Evolutionary conservation across 257 asterid species (phyloP), one percentile per base, ranked within the genome.

Genomic region (Anisodus tanguticus): DNA sequence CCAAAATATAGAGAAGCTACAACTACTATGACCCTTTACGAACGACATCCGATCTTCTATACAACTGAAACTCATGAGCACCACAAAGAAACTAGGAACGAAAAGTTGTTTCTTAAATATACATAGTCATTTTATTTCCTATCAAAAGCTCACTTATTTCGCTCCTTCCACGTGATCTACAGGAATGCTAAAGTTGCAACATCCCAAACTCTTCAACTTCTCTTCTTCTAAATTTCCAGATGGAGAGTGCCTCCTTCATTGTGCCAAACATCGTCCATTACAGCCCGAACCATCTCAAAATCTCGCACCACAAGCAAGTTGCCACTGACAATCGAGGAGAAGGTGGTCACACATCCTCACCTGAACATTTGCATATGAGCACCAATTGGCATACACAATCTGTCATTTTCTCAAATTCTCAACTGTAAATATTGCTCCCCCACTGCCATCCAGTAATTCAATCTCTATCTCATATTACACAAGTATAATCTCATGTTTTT

Each of bases 141-240:
- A 66, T 66, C 9, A 9, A 31, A 66, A 66, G 47, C 72, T 66
- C 35, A 16, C 47, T 66, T 31, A 66, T 66, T 55, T 66, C 72
- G 12, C 26, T 31, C 72, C n/a, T 39, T 66, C 45, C 72, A 66
- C 4, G 4, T 66, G 45, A 66, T 66, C 45, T 43, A 66, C 72
- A 2, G 31, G 72, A 66, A 66, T 31, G 72, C 41, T 66, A 31
- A 67, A 67, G 49, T 67, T 67, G 49, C 74, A 67, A 67, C 19
- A 67, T 67, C 6, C 22, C 49, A 67, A 35, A 35, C 49, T 35
- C 71, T 63, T 64, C 71, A 64, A 35, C 49, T 67, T 67, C 74
- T 67, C 74, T 67, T 12, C 19, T 66, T 67, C 74, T 67, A 67
- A 35, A 67, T 67, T 67, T 67, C 74, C 74, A 67, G 19, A 67